A percentile compares a stretch with the other conserved stretches of the same genome.
Evolutionary conservation across 2,329 filamentous ascomycete species (phyloP).

Genomic region (Chalaropsis ovoidea): DNA sequence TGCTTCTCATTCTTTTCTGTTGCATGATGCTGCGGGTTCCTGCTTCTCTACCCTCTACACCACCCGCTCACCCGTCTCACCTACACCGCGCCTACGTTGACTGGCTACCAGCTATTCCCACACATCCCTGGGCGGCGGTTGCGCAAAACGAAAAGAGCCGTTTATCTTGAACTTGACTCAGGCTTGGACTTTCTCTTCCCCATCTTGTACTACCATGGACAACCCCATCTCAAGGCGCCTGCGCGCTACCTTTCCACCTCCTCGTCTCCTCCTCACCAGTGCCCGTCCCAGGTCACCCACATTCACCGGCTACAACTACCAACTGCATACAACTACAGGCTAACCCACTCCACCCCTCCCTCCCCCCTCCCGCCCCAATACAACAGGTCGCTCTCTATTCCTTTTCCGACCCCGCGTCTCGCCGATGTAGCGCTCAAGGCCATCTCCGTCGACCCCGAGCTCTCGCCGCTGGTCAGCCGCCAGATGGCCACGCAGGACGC

Average conservation of each 20-base stretch:
- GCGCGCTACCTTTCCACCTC: background rate
- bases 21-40: constrained; percentile 2
- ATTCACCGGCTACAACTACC: background rate
- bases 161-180: background rate
- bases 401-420: constrained; percentile 70
- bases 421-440: constrained; percentile 65
- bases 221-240: background rate
- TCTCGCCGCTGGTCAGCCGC: constrained; percentile 73
- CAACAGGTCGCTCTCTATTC: constrained; percentile 60
- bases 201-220: background rate
- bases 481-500: constrained; percentile 48
- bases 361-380: constrained; percentile 27
- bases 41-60: background rate
- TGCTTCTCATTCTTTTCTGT: background rate
- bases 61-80: background rate
- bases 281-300: background rate
- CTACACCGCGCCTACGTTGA: background rate
- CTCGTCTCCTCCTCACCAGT: background rate
- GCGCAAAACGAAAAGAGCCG: background rate
- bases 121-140: background rate
- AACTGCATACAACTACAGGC: background rate
- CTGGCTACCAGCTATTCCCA: background rate
- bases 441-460: constrained; percentile 75
- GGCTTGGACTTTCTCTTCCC: background rate
- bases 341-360: background rate